Evolutionary conservation across 192 early-diverging fungal genomes (phyloP), one percentile per base, ranked within the genome.

Genomic region (Irineochytrium annulatum): DNA sequence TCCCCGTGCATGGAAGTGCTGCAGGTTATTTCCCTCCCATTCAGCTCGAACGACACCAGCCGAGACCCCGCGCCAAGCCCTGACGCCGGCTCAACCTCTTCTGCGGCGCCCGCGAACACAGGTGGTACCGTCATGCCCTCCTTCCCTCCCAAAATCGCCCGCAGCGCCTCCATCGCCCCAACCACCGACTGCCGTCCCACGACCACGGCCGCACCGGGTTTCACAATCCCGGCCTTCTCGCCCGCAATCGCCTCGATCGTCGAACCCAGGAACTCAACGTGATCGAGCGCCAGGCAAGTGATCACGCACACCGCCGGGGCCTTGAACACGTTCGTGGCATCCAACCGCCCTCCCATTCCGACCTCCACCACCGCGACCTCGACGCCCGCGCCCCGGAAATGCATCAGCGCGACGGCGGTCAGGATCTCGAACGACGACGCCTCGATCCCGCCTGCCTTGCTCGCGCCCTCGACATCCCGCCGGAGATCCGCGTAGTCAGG

Each of bases 181-280:
- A 60, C 48, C 20, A 86, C 65, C 6, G 59, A 19, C 63, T 93
- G 91, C 3, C 73, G 75, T 0, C 76, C 82, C 26, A 76, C 14
- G 32, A 82, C 59, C 13, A 41, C 70, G 0, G 26, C 46, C 22
- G 56, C 55, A 13, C 63, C 65, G 0, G 58, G 29, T 19, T 85
- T 85, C 33, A 94, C 78, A 53, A 94, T 94, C 0, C 92, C 92
- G 5, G 82, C 79, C 74, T 94, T 94, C 28, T 90, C 86, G 1
- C 29, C 28, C 0, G 92, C 87, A 41, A 94, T 92, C 48, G 79
- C 75, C 51, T 75, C 71, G 8, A 91, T 60, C 4, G 72, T 86
- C 57, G 66, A 55, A 14, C 92, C 92, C 0, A 94, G 75, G 27
- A 90, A 67, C 22, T 81, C 83, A 17, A 84, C 61, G 55, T 94